phyloP scores from a whole-genome alignment of 2,329 filamentous ascomycete genomes.

The Coniochaeta sp. region DNA sequence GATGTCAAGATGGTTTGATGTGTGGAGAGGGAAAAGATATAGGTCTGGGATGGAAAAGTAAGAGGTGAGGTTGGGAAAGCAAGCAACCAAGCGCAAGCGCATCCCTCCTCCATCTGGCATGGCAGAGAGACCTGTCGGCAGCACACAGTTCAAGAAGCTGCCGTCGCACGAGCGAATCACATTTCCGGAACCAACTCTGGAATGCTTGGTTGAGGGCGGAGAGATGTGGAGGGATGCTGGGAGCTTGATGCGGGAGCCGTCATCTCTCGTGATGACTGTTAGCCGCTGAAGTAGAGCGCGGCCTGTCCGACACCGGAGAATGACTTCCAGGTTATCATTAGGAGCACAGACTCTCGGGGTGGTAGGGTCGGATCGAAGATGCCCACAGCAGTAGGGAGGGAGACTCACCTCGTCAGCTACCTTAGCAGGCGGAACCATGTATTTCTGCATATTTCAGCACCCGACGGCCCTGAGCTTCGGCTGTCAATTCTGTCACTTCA shows the following conservation, averaged over 20 bases:
- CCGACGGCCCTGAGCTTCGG: not conserved
- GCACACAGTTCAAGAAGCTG: slow-evolving; percentile 12
- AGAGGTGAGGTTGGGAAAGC: slow-evolving; percentile 11
- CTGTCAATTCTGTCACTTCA: not conserved
- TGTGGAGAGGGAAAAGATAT: slow-evolving; percentile 1
- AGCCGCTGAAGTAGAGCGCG: not conserved
- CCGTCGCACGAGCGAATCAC: slow-evolving; percentile 15
- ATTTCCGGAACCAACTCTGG: not conserved
- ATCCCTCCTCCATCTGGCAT: too few relatives aligned
- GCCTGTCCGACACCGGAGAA: not conserved
- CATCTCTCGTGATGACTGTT: not conserved
- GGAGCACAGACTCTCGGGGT: too few relatives aligned
- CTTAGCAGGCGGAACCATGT: too few relatives aligned
- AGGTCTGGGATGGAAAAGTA: slow-evolving; percentile 4
- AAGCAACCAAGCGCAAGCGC: too few relatives aligned
- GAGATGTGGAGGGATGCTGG: too few relatives aligned
- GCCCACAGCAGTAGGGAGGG: too few relatives aligned
- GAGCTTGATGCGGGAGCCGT: not conserved
- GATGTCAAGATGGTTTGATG: slow-evolving; percentile 1
- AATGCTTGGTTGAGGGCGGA: not conserved
- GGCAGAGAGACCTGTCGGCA: too few relatives aligned
- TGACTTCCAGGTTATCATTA: not conserved
- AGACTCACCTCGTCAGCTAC: too few relatives aligned
- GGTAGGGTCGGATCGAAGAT: too few relatives aligned
- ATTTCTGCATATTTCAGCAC: too few relatives aligned